Percentiles rank a stretch among this genome's conserved stretches.
Conservation (phyloP, 225 moss, liverwort and hornwort genomes). For the Sphagnum tenellum region DNA sequence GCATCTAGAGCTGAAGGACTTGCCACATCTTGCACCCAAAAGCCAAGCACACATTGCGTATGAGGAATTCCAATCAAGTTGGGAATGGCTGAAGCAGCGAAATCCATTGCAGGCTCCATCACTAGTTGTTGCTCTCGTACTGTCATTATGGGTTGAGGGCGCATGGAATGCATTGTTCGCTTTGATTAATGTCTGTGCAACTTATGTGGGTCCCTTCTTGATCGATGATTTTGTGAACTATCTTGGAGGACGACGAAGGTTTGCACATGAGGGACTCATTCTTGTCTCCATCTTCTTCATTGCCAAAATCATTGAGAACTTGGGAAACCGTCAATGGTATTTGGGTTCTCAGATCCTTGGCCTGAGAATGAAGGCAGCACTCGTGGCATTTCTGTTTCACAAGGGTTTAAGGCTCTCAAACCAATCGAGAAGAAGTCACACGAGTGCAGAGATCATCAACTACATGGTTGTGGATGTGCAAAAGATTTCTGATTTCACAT, state of each 20-base stretch:
- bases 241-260: conserved; percentile 66
- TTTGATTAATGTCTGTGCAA: conserved; percentile 19
- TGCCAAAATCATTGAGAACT: conserved; percentile 38
- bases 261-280: conserved; percentile 44
- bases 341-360: conserved; percentile 30
- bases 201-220: conserved; percentile 62
- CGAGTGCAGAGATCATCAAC: conserved; percentile 59
- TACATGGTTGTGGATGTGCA: conserved; percentile 63
- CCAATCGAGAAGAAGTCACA: conserved; percentile 36
- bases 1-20: conserved; percentile 52
- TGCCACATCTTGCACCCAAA: conserved; percentile 46
- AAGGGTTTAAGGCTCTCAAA: conserved; percentile 47
- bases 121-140: conserved; percentile 36
- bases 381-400: conserved; percentile 43
- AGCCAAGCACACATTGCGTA: conserved; percentile 42
- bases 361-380: conserved; percentile 30
- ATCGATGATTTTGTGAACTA: conserved; percentile 92
- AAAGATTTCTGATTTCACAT: conserved; percentile 33
- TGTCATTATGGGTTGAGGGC: conserved; percentile 35
- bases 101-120: conserved; percentile 32
- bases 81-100: conserved; percentile 42
- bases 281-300: conserved; percentile 32
- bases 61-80: conserved; percentile 36
- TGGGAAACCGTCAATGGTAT: conserved; percentile 34
- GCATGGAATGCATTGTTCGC: conserved; percentile 36